Percentiles rank a stretch among this genome's conserved stretches.
These are phyloP conservation scores for Umbilicus rupestris DNA, from an alignment of 164 flowering plant species.

Conservation along the genomic window DNA sequence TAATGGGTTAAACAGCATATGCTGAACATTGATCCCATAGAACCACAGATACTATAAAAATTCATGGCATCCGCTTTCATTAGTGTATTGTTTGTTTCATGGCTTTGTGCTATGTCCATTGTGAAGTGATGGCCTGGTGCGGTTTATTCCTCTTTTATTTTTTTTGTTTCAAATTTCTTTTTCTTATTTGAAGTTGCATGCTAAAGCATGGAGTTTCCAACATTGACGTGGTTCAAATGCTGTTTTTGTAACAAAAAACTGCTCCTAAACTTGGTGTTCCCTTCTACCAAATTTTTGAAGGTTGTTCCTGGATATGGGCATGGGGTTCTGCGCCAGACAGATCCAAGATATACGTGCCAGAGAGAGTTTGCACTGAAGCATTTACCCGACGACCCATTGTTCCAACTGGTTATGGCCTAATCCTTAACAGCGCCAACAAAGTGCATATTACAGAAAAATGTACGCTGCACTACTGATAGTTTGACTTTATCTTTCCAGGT, in stretches of 20 bases:
- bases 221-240: no score
- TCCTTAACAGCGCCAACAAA: conserved; percentile 8
- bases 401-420: conserved; percentile 62
- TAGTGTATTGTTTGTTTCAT: no score
- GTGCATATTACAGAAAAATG: neutral
- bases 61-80: no score
- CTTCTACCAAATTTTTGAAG: conserved; percentile 24
- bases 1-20: neutral
- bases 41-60: no score
- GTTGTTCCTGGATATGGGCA: conserved; percentile 99
- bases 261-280: neutral
- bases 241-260: neutral
- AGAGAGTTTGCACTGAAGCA: conserved; percentile 97
- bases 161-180: no score
- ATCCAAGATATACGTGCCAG: conserved; percentile 93
- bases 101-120: no score
- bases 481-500: conserved; percentile 36
- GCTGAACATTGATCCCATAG: no score
- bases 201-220: no score
- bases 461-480: neutral
- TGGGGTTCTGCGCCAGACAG: conserved; percentile 95
- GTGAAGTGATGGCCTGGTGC: no score
- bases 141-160: no score
- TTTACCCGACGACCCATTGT: conserved; percentile 89
- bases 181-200: no score